Base-by-base conservation (phyloP, 805 yeast genomes). In the Spathaspora boniae region DNA sequence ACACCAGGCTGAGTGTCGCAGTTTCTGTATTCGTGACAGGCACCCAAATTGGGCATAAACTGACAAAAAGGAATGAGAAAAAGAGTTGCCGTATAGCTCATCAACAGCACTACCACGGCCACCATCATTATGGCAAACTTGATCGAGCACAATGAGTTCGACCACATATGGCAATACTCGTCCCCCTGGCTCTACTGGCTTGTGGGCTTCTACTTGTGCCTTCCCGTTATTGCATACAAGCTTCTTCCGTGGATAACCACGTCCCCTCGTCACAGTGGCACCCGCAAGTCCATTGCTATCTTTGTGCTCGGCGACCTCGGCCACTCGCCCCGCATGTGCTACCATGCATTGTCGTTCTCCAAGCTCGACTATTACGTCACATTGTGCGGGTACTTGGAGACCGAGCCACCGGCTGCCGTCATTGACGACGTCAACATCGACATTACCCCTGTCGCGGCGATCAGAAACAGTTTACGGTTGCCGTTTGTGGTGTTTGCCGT, bases 291-390 rank as follows among this genome's bases (percentile, higher is more conserved):
- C 34, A 79, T 86, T 5, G 71, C 84, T 7, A 78, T 93, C 14
- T 72, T 86, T 43, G 98, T 93, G 2, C 63, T 93, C 14, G 98
- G 98, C 2, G 98, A 91, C 53, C 54, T 93, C 36, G 96, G 96
- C 9, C 95, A 88, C 53, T 89, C 97, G 0, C 98, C 98, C 5
- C 70, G 98, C 41, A 93, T 91, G 84, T 74, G 82, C 46, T 85
- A 91, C 59, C 98, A 93, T 55, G 95, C 95, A 0, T 62, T 70
- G 38, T 82, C 91, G 36, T 79, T 93, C 47, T 73, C 83, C n/a
- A 57, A 69, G 21, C 58, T 65, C 12, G 93, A 88, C 0, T 83
- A 80, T 56, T 65, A 69, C 30, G 98, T 93, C 4, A 86, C 82
- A 39, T 57, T 93, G 22, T 84, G 95, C 55, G 98, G 98, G 0